A percentile compares a stretch with the other conserved stretches of the same genome.
These are phyloP conservation scores for Xylariomycetidae sp. DNA, from an alignment of 2,329 filamentous ascomycete species.

Conservation along the genomic window DNA sequence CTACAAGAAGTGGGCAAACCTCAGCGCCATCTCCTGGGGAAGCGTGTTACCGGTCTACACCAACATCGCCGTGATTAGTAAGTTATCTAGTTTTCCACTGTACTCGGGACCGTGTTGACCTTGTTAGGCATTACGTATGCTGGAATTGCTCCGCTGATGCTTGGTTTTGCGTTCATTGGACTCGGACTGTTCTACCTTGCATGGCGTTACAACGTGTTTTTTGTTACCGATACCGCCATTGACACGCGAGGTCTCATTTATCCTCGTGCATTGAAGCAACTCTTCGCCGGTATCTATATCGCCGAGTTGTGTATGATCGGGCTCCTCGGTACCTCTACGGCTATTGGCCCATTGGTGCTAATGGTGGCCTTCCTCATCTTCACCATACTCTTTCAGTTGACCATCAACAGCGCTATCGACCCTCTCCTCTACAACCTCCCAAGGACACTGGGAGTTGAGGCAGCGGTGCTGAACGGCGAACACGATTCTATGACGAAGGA, in stretches of 20 bases:
- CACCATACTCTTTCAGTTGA: conserved; percentile 70
- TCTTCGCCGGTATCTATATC: conserved; percentile 80
- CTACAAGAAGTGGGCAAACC: conserved; percentile 70
- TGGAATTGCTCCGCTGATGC: conserved; percentile 78
- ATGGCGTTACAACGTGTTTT: conserved; percentile 87
- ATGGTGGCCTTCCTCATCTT: conserved; percentile 75
- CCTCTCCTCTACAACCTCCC: conserved; percentile 78
- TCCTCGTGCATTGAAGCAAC: conserved; percentile 79
- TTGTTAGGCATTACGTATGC: conserved; percentile 72
- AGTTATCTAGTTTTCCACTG: conserved; percentile 29
- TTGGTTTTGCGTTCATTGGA: conserved; percentile 76
- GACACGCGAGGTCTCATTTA: conserved; percentile 89
- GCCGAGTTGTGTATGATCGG: conserved; percentile 79
- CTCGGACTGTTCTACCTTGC: conserved; percentile 79
- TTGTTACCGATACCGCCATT: conserved; percentile 74
- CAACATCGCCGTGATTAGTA: conserved; percentile 74
- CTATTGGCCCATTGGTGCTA: conserved; percentile 65
- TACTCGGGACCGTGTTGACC: conserved; percentile 13
- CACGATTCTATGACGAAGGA: conserved; percentile 7
- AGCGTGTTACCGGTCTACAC: conserved; percentile 78
- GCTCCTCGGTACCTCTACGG: conserved; percentile 67
- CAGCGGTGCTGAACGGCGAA: conserved; percentile 27
- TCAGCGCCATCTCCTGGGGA: conserved; percentile 77
- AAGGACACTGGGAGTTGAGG: conserved; percentile 56
- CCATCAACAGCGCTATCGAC: conserved; percentile 66